A percentile compares a stretch with the other conserved stretches of the same genome.
These are phyloP conservation scores for Acanthochlamys bracteata DNA, from an alignment of 106 monocot species.

Conservation along the genomic window DNA sequence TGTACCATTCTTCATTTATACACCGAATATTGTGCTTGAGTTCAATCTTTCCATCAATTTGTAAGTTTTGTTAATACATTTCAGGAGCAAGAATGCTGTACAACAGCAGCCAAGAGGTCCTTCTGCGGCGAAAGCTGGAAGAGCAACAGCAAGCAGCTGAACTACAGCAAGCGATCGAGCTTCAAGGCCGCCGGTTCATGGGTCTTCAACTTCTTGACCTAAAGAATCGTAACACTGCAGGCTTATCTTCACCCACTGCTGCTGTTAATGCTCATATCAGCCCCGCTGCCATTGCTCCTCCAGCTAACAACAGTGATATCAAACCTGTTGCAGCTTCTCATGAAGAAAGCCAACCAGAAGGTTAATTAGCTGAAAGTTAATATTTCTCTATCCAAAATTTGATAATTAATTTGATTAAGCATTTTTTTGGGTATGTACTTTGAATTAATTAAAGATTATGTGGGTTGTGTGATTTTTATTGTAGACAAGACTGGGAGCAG, in stretches of 20 bases:
- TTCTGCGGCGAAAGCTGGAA: constrained; percentile 67
- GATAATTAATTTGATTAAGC: too few species aligned
- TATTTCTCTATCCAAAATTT: background rate
- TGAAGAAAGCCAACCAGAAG: constrained; percentile 15
- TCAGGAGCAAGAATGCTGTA: constrained; percentile 63
- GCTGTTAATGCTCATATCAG: background rate
- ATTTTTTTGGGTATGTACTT: background rate
- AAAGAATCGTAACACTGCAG: constrained; percentile 16
- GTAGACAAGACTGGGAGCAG: constrained; percentile 10
- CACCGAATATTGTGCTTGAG: background rate
- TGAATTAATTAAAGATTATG: background rate
- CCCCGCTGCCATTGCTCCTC: background rate
- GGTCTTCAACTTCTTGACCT: constrained; percentile 63
- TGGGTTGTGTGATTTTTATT: background rate
- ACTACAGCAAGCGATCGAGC: constrained; percentile 77
- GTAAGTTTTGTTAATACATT: background rate
- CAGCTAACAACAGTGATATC: background rate
- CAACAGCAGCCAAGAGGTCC: constrained; percentile 36
- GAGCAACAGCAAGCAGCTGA: constrained; percentile 71
- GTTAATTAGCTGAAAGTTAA: background rate
- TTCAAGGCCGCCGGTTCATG: constrained; percentile 60
- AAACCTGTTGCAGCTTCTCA: background rate
- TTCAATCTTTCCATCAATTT: background rate
- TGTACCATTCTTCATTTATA: background rate
- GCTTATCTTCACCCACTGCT: constrained; percentile 8